Base-by-base conservation (phyloP, 2,329 filamentous ascomycete species). In the Sporothrix humicola region DNA sequence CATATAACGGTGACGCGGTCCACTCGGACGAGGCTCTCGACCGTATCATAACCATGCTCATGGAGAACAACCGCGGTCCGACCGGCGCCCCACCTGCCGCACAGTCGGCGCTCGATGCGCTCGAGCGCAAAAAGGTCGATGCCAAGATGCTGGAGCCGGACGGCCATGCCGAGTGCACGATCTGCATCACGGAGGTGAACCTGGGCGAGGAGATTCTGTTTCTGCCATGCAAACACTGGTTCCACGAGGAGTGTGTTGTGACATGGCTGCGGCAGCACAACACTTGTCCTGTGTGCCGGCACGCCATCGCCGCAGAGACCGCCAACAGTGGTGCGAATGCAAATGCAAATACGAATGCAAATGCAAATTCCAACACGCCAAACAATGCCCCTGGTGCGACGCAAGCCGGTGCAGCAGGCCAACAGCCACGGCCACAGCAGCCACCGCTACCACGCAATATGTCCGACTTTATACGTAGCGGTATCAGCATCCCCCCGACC, bases 221-320 rank as follows among this genome's bases (percentile, higher is more conserved):
- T 63, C 82, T 99, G 69, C 94, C 94, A 0, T 99, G 96, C 82
- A 92, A 90, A 74, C 96, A 99, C 79, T 97, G 94, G 93, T 98
- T 97, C 81, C 95, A 98, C 79, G 91, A 91, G 73, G 85, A 88
- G 37, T 98, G 95, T 78, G 92, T 96, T 48, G 87, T 90, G 31
- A 86, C 92, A 69, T 98, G 95, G 95, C 83, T 98, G 70, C 89
- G 88, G 78, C 93, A 97, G 81, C 95, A 98, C 81, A 94, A 98
- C 78, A 97, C 95, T 0, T 98, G 95, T 78, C 95, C 95, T 0
- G 91, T 94, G 71, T 95, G 93, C 79, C 88, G 93, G 54, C 87
- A 87, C 17, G 80, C 88, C 2, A 87, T 90, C 54, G 87, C 88
- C 76, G 82, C 52, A 23, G 52, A 50, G 20, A 7, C 17, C 42